phyloP scores from a whole-genome alignment of 2,329 filamentous ascomycete genomes.

The Phaeophleospora eucalypticola region DNA sequence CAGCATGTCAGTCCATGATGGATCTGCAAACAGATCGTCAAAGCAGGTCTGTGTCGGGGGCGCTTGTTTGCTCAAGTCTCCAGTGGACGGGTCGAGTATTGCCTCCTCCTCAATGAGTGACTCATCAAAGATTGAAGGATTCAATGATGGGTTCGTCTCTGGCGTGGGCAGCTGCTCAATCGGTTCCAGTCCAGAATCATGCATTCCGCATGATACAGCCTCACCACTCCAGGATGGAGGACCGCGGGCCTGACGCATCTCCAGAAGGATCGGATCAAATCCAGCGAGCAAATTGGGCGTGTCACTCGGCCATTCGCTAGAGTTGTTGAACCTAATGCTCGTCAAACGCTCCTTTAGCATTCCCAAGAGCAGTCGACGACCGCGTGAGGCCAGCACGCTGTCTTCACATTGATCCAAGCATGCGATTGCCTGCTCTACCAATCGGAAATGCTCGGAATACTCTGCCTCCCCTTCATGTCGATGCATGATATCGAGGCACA shows the following conservation, averaged over 20 bases:
- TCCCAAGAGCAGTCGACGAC: conserved; percentile 3
- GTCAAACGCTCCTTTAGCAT: not conserved
- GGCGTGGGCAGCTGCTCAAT: no score
- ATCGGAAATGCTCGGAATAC: not conserved
- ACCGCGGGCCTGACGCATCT: no score
- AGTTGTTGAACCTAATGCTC: not conserved
- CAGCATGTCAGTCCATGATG: conserved; percentile 5
- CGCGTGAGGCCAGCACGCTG: conserved; percentile 5
- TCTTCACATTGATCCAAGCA: conserved; percentile 2
- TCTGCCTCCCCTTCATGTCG: conserved; percentile 5
- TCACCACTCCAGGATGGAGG: no score
- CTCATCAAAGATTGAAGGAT: no score
- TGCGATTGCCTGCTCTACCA: conserved; percentile 6
- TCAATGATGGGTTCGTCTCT: no score
- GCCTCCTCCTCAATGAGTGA: no score
- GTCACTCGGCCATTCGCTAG: not conserved
- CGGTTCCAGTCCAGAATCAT: no score
- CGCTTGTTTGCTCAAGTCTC: no score
- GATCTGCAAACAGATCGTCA: not conserved
- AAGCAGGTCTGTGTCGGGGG: no score
- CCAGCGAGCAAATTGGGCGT: not conserved
- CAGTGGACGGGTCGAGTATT: no score
- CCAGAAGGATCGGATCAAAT: not conserved
- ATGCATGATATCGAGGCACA: conserved; percentile 8
- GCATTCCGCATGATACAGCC: no score